Conservation (phyloP, 2,329 filamentous ascomycete species). For the Penicillium sp. region DNA sequence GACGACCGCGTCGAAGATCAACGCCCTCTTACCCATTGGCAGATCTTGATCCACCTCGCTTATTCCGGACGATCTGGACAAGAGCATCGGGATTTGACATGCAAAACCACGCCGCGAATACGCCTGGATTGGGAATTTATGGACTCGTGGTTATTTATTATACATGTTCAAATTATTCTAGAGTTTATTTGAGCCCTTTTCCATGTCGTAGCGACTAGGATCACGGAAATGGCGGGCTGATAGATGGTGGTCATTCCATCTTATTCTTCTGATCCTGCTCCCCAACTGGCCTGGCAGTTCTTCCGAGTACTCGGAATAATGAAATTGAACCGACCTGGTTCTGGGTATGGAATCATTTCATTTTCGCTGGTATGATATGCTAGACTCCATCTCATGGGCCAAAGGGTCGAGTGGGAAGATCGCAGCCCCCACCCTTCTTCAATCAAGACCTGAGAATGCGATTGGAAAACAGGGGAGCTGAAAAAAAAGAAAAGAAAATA, state of each 20-base stretch:
- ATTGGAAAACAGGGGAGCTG: not conserved
- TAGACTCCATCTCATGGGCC: conserved; percentile 13
- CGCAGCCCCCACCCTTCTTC: not conserved
- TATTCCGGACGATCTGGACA: conserved; percentile 16
- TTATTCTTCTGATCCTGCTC: conserved; percentile 2
- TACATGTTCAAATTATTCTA: not conserved
- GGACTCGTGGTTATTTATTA: not conserved
- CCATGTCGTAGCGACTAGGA: conserved; percentile 3
- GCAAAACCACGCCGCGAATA: conserved; percentile 1
- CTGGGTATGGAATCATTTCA: not conserved
- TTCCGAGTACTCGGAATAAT: not conserved
- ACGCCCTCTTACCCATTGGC: not conserved
- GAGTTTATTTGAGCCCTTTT: not conserved
- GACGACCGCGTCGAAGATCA: not conserved
- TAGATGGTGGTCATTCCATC: not conserved
- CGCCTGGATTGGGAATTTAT: not conserved
- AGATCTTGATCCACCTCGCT: conserved; percentile 15
- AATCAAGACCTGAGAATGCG: conserved; percentile 7
- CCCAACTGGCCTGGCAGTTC: not conserved
- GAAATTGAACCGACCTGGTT: not conserved
- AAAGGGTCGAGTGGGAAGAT: not conserved
- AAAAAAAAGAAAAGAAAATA: not conserved
- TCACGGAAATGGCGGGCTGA: not conserved
- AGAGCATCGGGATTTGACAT: not conserved
- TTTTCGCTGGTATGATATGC: conserved; percentile 14